Evolutionary conservation across 768 basidiomycete species (phyloP), one percentile per base, ranked within the genome.

Genomic region (Paxillus ammoniavirescens): DNA sequence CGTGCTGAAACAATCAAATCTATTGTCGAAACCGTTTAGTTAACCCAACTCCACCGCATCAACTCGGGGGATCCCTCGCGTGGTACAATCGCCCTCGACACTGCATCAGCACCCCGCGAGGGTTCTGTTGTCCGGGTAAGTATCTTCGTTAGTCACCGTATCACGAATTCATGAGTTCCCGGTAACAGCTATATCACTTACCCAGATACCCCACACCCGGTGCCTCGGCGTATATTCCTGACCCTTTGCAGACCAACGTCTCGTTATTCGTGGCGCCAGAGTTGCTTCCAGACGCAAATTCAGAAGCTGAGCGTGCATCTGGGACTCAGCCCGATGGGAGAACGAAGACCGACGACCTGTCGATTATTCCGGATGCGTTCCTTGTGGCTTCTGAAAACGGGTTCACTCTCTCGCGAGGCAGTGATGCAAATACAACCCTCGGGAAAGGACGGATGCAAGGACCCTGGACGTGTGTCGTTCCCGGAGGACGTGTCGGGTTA

Each of bases 1-100:
- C 1, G 35, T 12, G 12, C 35, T 35, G 35, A 35, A 35, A 38
- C 37, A 30, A 54, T 30, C 8, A 21, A 26, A 36, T 30, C 4
- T 31, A 2, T 5, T 42, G 6, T 42, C 37, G 18, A 10, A 50
- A 31, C 28, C 49, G 35, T 30, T 8, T 49, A 84, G 80, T 56
- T 79, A 2, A 61, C 63, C 18, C 76, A 77, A 43, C 72, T 86
- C 37, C 80, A 80, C 60, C 76, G 71, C 50, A 83, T 91, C 53
- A 82, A 76, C 21, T 84, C 88, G 0, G 89, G 89, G 3, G 87
- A 87, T 61, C 88, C 87, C 2, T 82, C 82, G 14, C 78, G 84
- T 6, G 89, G 89, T 2, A 76, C 78, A 4, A 75, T 91, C 13
- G 81, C 89, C 1, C 71, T 91, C 1, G 80, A 82, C 18, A 71